Evolutionary conservation across 148 eudicot species (phyloP).

Genomic region (Vaccinium macrocarpon): DNA sequence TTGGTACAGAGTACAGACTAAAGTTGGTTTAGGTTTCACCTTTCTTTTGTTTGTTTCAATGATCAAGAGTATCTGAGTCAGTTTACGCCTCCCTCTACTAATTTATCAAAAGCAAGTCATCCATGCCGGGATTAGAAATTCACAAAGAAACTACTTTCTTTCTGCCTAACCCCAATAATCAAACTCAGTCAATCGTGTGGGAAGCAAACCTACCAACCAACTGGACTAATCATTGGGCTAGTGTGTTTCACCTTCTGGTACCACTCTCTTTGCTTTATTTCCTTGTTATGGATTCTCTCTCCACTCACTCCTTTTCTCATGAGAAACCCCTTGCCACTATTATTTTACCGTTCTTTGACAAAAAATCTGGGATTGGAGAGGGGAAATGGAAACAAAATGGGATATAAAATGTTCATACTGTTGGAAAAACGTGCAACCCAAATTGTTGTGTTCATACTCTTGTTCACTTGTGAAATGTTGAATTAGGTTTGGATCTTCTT

Average conservation of each 20-base stretch:
- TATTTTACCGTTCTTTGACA: not conserved
- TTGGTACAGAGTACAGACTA: slow-evolving; percentile 1
- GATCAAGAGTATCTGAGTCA: too few species aligned
- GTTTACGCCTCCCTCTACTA: too few species aligned
- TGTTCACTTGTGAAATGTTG: not conserved
- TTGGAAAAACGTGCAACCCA: not conserved
- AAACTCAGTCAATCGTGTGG: too few species aligned
- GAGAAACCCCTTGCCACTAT: not conserved
- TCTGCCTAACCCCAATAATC: too few species aligned
- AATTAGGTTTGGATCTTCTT: not conserved
- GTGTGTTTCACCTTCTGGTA: not conserved
- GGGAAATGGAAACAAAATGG: not conserved
- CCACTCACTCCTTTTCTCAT: slow-evolving; percentile 20
- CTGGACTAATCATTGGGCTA: too few species aligned
- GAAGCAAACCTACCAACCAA: too few species aligned
- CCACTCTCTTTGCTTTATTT: not conserved
- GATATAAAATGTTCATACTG: not conserved
- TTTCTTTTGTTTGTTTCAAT: too few species aligned
- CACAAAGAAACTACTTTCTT: too few species aligned
- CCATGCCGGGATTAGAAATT: too few species aligned
- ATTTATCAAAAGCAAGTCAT: too few species aligned
- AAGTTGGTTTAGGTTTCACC: not conserved
- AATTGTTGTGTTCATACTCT: not conserved
- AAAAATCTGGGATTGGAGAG: not conserved
- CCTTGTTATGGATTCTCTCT: slow-evolving; percentile 15